Conservation (phyloP, 495 filamentous ascomycete genomes). For the Aspergillus sclerotiicarbonarius region DNA sequence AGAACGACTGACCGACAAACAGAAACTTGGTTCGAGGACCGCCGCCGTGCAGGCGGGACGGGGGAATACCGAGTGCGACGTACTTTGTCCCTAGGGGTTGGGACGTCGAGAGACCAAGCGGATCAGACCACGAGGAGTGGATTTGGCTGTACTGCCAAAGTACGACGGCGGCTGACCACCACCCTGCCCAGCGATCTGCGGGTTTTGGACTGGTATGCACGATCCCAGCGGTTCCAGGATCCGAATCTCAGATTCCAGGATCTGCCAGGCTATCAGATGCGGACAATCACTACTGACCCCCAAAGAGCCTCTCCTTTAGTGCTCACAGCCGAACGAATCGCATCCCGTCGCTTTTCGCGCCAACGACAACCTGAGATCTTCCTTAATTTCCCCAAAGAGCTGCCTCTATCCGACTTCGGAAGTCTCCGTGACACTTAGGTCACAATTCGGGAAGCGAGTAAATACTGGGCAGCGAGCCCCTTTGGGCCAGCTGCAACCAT, state of each 20-base stretch:
- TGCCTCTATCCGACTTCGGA: slow-evolving; percentile 5
- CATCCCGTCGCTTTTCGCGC: slow-evolving; percentile 11
- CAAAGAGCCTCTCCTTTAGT: slow-evolving; percentile 16
- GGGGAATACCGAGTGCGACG: not conserved
- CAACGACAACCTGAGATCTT: slow-evolving; percentile 12
- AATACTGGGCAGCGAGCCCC: not conserved
- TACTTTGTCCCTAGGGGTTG: slow-evolving; percentile 8
- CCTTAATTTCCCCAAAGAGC: slow-evolving; percentile 12
- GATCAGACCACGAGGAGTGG: slow-evolving; percentile 9
- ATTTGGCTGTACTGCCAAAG: slow-evolving; percentile 5
- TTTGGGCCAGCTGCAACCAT: slow-evolving; percentile 13
- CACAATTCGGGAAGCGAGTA: slow-evolving; percentile 4
- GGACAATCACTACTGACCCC: slow-evolving; percentile 16
- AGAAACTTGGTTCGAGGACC: not conserved
- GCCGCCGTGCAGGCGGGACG: slow-evolving; percentile 1
- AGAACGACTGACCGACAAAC: not conserved
- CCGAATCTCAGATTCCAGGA: slow-evolving; percentile 13
- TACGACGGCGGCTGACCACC: not conserved
- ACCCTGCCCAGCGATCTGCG: not conserved
- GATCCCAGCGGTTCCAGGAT: slow-evolving; percentile 10
- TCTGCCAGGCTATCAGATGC: slow-evolving; percentile 19
- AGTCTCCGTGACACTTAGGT: slow-evolving; percentile 10
- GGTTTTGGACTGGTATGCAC: slow-evolving; percentile 2
- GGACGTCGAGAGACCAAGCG: not conserved
- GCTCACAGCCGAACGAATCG: slow-evolving; percentile 17